These are phyloP conservation scores for Furculomyces boomerangus DNA, from an alignment of 371 early-diverging fungal genomes.

Conservation along the genomic window DNA sequence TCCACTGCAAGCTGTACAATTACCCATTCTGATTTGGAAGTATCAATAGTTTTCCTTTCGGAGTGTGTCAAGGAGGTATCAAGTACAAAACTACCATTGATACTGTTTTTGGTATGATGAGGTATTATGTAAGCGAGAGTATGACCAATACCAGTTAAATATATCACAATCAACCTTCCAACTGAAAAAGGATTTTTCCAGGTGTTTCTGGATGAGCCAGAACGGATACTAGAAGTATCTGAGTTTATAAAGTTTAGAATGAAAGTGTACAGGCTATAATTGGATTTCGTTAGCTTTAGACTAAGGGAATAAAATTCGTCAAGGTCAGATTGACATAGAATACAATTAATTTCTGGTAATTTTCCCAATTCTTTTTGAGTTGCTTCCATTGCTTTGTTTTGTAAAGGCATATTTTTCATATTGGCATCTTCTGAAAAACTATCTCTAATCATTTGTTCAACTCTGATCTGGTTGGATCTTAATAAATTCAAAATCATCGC, in stretches of 20 bases:
- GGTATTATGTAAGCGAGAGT: neutral
- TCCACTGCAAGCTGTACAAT: neutral
- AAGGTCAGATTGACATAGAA: slow-evolving; percentile 66
- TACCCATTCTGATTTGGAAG: neutral
- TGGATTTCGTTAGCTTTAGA: neutral
- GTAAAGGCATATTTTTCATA: slow-evolving; percentile 64
- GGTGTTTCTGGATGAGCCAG: neutral
- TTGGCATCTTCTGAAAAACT: slow-evolving; percentile 84
- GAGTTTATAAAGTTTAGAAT: neutral
- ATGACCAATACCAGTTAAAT: neutral
- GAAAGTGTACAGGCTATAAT: neutral
- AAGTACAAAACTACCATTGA: neutral
- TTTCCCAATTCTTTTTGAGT: slow-evolving; percentile 8
- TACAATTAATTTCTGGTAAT: slow-evolving; percentile 50
- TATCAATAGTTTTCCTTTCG: no score
- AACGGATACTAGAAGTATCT: neutral
- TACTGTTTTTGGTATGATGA: neutral
- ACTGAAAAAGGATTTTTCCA: neutral
- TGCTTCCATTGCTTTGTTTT: slow-evolving; percentile 35
- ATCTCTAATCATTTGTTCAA: slow-evolving; percentile 96
- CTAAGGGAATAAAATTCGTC: slow-evolving; percentile 41
- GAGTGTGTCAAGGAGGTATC: no score
- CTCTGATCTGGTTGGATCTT: slow-evolving; percentile 91
- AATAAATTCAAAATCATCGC: slow-evolving; percentile 97
- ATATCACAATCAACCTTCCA: neutral